Conservation (phyloP, 129 eudicot genomes). For the Centaurea solstitialis region DNA sequence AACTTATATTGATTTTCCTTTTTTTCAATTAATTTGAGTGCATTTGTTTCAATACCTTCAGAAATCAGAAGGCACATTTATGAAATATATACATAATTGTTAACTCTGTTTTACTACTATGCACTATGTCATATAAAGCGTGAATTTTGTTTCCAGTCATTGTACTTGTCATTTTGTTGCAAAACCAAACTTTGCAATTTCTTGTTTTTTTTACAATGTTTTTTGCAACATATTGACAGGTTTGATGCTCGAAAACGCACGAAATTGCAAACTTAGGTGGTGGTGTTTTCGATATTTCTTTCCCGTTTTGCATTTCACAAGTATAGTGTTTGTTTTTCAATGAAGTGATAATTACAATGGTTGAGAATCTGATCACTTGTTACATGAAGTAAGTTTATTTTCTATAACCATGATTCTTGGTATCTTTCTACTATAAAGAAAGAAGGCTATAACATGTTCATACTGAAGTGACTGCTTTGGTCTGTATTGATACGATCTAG, state of each 20-base stretch:
- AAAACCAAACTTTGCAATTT: background rate
- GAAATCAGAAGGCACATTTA: background rate
- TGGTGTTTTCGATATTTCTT: background rate
- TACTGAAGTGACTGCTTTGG: background rate
- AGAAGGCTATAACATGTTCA: background rate
- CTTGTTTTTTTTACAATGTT: background rate
- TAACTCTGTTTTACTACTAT: background rate
- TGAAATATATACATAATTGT: background rate
- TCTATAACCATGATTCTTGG: background rate
- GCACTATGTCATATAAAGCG: background rate
- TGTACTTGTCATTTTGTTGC: background rate
- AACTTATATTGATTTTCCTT: slow-evolving; percentile 7
- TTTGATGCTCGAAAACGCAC: background rate
- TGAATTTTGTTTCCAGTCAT: background rate
- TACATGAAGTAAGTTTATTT: slow-evolving; percentile 1
- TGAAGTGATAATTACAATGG: background rate
- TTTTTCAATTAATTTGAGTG: slow-evolving; percentile 5
- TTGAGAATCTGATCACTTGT: background rate
- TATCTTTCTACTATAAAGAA: background rate
- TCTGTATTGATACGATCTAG: slow-evolving; percentile 3
- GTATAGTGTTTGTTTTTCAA: background rate
- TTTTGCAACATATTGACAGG: background rate
- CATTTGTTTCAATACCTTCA: slow-evolving; percentile 8
- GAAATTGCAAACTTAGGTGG: background rate
- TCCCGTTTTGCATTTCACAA: background rate